Evolutionary conservation across 2,329 filamentous ascomycete genomes (phyloP), one percentile per base, ranked within the genome.

Genomic region (Aspergillus pseudotamarii): DNA sequence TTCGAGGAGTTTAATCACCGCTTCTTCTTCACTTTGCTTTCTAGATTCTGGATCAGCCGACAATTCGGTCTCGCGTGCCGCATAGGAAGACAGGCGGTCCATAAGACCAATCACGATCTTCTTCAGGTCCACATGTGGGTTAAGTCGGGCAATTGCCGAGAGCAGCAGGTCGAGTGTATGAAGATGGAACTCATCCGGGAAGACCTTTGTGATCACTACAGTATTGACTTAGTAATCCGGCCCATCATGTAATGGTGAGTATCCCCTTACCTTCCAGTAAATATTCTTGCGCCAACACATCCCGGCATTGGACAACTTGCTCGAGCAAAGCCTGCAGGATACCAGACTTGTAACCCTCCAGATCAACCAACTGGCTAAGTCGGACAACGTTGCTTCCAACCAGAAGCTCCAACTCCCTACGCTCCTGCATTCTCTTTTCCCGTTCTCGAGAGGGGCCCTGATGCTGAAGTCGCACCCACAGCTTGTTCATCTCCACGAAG

Each of bases 401-500:
- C 10, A 99, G 85, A 65, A 99, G 84, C 81, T 99, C 95, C 60
- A 99, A 83, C 81, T 99, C 96, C 77, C 96, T 94, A 71, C 95
- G 86, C 81, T 99, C 95, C 73, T 95, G 93, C 62, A 93, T 97
- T 71, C 95, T 86, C 81, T 96, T 90, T 67, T 99, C 95, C 58
- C 95, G 86, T 79, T 99, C 95, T 72, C 94, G 87, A 45, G 95
- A 99, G 76, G 97, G 95, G 30, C 95, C 95, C 77, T 99, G 95
- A 78, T 99, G 95, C 78, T 99, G 95, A 74, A 98, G 83, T 50
- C 95, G 90, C 66, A 99, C 95, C 95, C 95, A 99, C 38, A 99
- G 85, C 85, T 99, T 99, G 82, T 99, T 99, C 95, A 99, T 99
- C 81, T 99, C 95, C 71, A 99, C 95, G 75, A 99, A 99, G 74